Percentiles rank a stretch among this genome's conserved stretches.
These are phyloP conservation scores for Phialophora verrucosa DNA, from an alignment of 2,329 filamentous ascomycete genomes.

Conservation along the genomic window DNA sequence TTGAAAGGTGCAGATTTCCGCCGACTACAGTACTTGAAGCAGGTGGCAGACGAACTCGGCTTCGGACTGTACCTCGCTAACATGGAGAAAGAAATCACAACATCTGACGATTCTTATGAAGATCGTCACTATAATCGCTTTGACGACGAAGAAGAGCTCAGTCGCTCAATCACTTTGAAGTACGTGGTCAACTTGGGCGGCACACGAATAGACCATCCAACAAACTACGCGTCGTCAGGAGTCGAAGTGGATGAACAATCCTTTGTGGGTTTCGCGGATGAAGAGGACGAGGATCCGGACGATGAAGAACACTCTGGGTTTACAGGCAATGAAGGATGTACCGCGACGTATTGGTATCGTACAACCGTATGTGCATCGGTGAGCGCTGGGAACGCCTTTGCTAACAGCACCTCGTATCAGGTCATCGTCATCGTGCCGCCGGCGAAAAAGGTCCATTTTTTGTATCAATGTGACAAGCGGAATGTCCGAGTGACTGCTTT, in stretches of 20 bases:
- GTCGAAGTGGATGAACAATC: constrained; percentile 7
- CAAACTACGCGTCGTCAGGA: not conserved
- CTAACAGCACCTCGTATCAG: not conserved
- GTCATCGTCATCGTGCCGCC: constrained; percentile 27
- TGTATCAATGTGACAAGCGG: constrained; percentile 12
- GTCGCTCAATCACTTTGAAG: constrained; percentile 5
- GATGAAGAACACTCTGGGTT: constrained; percentile 31
- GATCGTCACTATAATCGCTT: not conserved
- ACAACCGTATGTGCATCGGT: constrained; percentile 33
- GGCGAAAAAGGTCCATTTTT: constrained; percentile 2
- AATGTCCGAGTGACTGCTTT: not conserved
- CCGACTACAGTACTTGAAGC: constrained; percentile 28
- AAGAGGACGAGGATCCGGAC: constrained; percentile 16
- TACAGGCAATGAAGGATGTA: constrained; percentile 41
- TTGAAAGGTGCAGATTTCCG: constrained; percentile 40
- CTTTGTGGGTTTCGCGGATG: constrained; percentile 14
- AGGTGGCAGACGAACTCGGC: constrained; percentile 34
- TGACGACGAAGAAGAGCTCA: constrained; percentile 8
- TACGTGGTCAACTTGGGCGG: constrained; percentile 22
- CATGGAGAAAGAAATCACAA: constrained; percentile 35
- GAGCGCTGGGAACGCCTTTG: not conserved
- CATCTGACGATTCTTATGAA: constrained; percentile 37
- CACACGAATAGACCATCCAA: constrained; percentile 13
- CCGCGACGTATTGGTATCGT: constrained; percentile 40
- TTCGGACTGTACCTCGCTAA: constrained; percentile 41